phyloP scores from a whole-genome alignment of 1,284 basidiomycete genomes.

The Microbotryum lychnidis-dioicae region DNA sequence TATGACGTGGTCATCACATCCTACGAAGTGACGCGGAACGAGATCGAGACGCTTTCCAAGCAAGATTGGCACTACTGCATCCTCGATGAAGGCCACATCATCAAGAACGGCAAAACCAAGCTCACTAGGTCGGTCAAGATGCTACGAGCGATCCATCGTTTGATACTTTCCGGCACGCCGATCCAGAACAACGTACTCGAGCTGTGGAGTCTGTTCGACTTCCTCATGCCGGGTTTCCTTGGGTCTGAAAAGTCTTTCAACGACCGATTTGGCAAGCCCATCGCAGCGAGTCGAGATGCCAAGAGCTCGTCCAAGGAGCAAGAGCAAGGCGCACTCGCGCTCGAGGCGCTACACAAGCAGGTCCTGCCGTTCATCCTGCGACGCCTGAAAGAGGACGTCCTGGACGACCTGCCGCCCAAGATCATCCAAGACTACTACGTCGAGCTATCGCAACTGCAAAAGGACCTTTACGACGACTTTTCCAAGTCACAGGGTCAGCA shows the following conservation, averaged over 20 bases:
- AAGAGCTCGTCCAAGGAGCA: conserved; percentile 78
- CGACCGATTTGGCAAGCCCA: conserved; percentile 92
- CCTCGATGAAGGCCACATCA: conserved; percentile 96
- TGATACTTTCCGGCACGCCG: conserved; percentile 93
- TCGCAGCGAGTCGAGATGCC: conserved; percentile 87
- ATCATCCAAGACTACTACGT: conserved; percentile 99
- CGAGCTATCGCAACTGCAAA: conserved; percentile 89
- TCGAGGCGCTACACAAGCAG: conserved; percentile 97
- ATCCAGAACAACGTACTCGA: conserved; percentile 99
- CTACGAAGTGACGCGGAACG: conserved; percentile 95
- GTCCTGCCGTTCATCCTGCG: conserved; percentile 96
- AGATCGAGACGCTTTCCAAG: conserved; percentile 67
- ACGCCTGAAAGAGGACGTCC: conserved; percentile 92
- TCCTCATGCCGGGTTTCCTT: conserved; percentile 97
- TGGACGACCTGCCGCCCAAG: conserved; percentile 93
- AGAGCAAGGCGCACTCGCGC: conserved; percentile 84
- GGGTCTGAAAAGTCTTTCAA: conserved; percentile 93
- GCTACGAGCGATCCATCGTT: conserved; percentile 79
- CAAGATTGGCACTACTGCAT: conserved; percentile 93
- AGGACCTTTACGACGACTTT: conserved; percentile 87
- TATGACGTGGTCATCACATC: conserved; percentile 92
- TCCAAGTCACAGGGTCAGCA: conserved; percentile 55
- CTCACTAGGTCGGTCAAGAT: conserved; percentile 92
- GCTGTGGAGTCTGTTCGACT: conserved; percentile 98
- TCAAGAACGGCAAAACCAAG: conserved; percentile 98